Percentiles rank a stretch among this genome's conserved stretches.
These are phyloP conservation scores for Globisporangium sylvaticum DNA, from an alignment of 352 stramenopile genomes.

Conservation along the genomic window DNA sequence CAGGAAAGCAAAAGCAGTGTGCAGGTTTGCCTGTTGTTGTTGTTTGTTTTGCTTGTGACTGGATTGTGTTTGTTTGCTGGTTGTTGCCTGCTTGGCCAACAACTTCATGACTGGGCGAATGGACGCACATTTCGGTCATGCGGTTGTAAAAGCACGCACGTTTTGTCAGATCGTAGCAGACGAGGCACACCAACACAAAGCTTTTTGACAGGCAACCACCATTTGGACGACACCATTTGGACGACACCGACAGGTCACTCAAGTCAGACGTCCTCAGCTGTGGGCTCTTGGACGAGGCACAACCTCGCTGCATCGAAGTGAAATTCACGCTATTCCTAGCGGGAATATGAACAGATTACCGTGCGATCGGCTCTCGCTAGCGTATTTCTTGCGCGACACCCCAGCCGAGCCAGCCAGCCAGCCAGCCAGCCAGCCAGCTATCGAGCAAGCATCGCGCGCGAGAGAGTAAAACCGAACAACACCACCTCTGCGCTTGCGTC, in stretches of 20 bases:
- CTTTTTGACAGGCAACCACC: not conserved
- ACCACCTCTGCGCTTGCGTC: not conserved
- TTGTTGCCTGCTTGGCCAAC: no score
- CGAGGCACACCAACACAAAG: not conserved
- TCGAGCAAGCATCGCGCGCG: not conserved
- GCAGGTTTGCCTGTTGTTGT: not conserved
- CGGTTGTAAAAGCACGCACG: constrained; percentile 4
- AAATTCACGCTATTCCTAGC: constrained; percentile 1
- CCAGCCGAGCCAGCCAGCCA: not conserved
- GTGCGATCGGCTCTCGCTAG: not conserved
- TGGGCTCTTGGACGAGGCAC: no score
- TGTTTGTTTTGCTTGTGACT: not conserved
- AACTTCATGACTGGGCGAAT: not conserved
- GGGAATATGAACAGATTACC: not conserved
- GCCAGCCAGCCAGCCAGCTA: not conserved
- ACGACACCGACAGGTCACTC: not conserved
- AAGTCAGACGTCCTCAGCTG: not conserved
- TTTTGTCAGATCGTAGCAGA: constrained; percentile 5
- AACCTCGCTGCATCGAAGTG: not conserved
- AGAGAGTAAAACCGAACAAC: constrained; percentile 4
- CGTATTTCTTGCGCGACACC: constrained; percentile 1
- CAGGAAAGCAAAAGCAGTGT: not conserved
- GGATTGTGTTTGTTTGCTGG: not conserved
- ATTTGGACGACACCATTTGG: no score
- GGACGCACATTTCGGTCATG: constrained; percentile 1